Evolutionary conservation across 768 basidiomycete species (phyloP).

Genomic region (Pleurotus tuoliensis): DNA sequence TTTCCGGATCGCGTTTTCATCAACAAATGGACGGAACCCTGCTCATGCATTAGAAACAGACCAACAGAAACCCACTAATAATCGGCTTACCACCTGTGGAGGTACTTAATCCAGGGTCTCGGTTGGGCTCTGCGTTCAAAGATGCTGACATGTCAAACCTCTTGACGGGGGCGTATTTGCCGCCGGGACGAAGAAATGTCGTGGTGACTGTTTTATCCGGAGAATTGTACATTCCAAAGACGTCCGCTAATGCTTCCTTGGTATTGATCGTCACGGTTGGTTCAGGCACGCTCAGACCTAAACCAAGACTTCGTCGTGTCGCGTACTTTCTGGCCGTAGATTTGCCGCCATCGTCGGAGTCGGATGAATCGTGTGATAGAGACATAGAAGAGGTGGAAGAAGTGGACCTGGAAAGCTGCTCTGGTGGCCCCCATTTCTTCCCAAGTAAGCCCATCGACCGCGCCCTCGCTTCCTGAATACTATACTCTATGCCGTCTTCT

Average conservation of each 20-base stretch:
- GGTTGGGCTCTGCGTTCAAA: slow-evolving; percentile 35
- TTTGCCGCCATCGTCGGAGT: slow-evolving; percentile 17
- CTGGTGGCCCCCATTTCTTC: slow-evolving; percentile 77
- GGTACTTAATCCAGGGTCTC: slow-evolving; percentile 33
- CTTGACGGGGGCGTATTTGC: slow-evolving; percentile 69
- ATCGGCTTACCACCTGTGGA: slow-evolving; percentile 28
- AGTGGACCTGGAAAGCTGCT: slow-evolving; percentile 32
- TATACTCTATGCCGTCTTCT: slow-evolving; percentile 77
- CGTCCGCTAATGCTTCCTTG: slow-evolving; percentile 89
- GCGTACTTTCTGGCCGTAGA: slow-evolving; percentile 35
- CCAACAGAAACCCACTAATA: slow-evolving; percentile 2
- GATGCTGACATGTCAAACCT: slow-evolving; percentile 57
- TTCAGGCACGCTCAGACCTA: slow-evolving; percentile 45
- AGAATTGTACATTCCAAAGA: slow-evolving; percentile 95
- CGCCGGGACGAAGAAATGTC: slow-evolving; percentile 46
- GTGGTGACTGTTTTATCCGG: slow-evolving; percentile 67
- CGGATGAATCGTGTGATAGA: not conserved
- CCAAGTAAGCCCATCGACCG: slow-evolving; percentile 78
- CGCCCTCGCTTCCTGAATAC: slow-evolving; percentile 79
- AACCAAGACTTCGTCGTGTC: slow-evolving; percentile 40
- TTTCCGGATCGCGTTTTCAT: slow-evolving; percentile 49
- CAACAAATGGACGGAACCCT: slow-evolving; percentile 70
- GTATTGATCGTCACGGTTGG: slow-evolving; percentile 96
- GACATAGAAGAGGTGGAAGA: slow-evolving; percentile 22
- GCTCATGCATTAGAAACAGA: slow-evolving; percentile 14